Percentiles rank a stretch among this genome's conserved stretches.
These are phyloP conservation scores for Tetragonia tetragonoides DNA, from an alignment of 148 eudicot genomes.

Conservation along the genomic window DNA sequence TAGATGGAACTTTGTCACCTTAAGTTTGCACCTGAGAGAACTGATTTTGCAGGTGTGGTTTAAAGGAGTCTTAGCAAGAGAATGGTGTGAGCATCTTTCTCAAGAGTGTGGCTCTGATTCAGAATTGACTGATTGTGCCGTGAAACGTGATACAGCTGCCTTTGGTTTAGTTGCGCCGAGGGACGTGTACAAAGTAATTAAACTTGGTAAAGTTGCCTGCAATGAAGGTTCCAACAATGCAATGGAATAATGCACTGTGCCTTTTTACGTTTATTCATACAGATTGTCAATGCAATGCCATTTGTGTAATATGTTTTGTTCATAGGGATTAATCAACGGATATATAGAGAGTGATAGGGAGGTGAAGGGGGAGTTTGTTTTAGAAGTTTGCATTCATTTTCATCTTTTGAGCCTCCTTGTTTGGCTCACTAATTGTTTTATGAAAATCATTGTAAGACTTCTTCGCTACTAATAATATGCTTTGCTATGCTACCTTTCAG, in stretches of 20 bases:
- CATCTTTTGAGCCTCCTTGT: slow-evolving; percentile 2
- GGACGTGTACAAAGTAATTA: background rate
- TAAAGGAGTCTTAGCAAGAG: slow-evolving; percentile 21
- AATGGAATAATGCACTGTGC: slow-evolving; percentile 1
- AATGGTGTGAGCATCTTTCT: slow-evolving; percentile 13
- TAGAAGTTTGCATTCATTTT: slow-evolving; percentile 24
- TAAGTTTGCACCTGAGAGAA: background rate
- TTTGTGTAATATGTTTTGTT: slow-evolving; percentile 18
- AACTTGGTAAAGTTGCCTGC: slow-evolving; percentile 1
- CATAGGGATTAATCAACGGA: slow-evolving; percentile 14
- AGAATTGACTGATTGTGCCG: background rate
- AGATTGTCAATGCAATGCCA: slow-evolving; percentile 3
- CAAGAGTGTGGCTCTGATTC: background rate
- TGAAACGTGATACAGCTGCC: slow-evolving; percentile 5
- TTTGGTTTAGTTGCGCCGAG: slow-evolving; percentile 8
- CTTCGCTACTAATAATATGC: slow-evolving; percentile 18
- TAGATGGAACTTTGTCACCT: slow-evolving; percentile 3
- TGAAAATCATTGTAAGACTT: slow-evolving; percentile 8
- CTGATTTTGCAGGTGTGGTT: background rate
- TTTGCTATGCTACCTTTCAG: slow-evolving; percentile 1
- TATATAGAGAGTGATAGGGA: slow-evolving; percentile 17
- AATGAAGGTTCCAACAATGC: slow-evolving; percentile 1
- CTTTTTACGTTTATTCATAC: slow-evolving; percentile 9
- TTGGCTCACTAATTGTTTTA: slow-evolving; percentile 18
- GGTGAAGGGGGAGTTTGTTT: background rate